A percentile compares a stretch with the other conserved stretches of the same genome.
Evolutionary conservation across 768 basidiomycete genomes (phyloP).

Genomic region (Rhizopogon salebrosus): DNA sequence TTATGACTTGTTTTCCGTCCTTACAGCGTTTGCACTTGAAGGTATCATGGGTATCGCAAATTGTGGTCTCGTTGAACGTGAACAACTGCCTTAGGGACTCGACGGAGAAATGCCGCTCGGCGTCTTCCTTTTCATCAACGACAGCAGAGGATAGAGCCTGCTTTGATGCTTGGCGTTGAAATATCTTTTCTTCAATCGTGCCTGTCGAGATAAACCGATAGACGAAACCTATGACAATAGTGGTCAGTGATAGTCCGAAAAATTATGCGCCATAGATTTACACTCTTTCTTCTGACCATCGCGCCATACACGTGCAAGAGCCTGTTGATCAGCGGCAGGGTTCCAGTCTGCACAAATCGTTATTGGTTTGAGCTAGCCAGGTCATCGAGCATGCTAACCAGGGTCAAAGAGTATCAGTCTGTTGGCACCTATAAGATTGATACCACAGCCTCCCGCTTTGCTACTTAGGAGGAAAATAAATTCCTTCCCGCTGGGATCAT

Average conservation of each 20-base stretch:
- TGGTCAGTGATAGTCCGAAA: not conserved
- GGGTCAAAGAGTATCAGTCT: conserved; percentile 94
- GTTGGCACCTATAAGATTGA: conserved; percentile 96
- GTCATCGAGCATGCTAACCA: conserved; percentile 39
- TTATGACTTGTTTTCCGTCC: conserved; percentile 77
- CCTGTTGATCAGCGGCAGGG: conserved; percentile 97
- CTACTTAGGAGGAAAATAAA: conserved; percentile 93
- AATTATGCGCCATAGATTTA: conserved; percentile 31
- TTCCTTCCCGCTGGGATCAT: conserved; percentile 88
- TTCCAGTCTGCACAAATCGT: conserved; percentile 76
- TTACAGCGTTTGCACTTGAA: conserved; percentile 95
- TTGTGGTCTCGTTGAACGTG: conserved; percentile 79
- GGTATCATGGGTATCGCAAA: conserved; percentile 94
- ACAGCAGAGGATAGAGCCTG: conserved; percentile 97
- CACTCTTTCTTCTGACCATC: conserved; percentile 99
- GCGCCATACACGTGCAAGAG: conserved; percentile 97
- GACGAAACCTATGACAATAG: conserved; percentile 68
- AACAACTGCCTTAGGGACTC: conserved; percentile 90
- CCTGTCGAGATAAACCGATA: conserved; percentile 97
- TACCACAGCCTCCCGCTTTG: conserved; percentile 94
- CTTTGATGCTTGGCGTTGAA: conserved; percentile 94
- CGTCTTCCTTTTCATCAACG: conserved; percentile 94
- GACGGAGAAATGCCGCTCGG: conserved; percentile 90
- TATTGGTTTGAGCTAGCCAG: not conserved
- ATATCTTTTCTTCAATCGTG: conserved; percentile 98